A percentile compares a stretch with the other conserved stretches of the same genome.
Evolutionary conservation across 2,329 filamentous ascomycete species (phyloP).

Genomic region (Dothistroma pini): DNA sequence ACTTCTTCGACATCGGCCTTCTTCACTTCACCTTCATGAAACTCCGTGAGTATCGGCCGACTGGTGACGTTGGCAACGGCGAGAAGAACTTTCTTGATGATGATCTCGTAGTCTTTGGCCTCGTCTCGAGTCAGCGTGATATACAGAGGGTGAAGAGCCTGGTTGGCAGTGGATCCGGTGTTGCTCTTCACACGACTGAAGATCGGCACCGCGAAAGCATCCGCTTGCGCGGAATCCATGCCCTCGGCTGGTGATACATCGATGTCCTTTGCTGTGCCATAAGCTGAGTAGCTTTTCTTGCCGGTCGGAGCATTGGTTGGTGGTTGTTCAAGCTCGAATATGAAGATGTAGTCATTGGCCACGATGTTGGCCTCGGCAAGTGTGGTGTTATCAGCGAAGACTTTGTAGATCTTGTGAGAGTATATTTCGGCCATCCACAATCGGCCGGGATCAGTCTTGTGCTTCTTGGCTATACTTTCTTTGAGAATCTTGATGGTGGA

Average conservation of each 20-base stretch:
- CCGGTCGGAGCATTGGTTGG: conserved; percentile 73
- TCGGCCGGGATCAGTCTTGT: conserved; percentile 53
- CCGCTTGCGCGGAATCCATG: conserved; percentile 61
- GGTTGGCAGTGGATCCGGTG: conserved; percentile 26
- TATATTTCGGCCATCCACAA: conserved; percentile 83
- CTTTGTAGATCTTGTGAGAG: conserved; percentile 78
- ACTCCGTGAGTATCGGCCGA: conserved; percentile 58
- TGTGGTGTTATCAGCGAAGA: conserved; percentile 66
- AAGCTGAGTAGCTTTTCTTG: conserved; percentile 47
- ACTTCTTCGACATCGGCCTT: conserved; percentile 11
- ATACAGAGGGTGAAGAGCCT: conserved; percentile 50
- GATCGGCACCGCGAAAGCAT: conserved; percentile 67
- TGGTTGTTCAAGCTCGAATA: conserved; percentile 72
- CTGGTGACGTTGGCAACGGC: conserved; percentile 75
- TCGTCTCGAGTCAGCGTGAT: conserved; percentile 74
- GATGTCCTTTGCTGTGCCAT: conserved; percentile 37
- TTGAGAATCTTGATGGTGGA: conserved; percentile 66
- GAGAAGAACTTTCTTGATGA: conserved; percentile 75
- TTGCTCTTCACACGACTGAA: conserved; percentile 56
- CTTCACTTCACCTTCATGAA: conserved; percentile 23
- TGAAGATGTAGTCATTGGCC: conserved; percentile 58
- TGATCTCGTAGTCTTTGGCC: conserved; percentile 62
- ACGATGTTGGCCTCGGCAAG: conserved; percentile 69
- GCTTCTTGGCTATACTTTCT: conserved; percentile 55
- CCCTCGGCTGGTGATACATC: conserved; percentile 44